Base-by-base conservation (phyloP, 2,329 filamentous ascomycete species). In the Delphinella strobiligena region DNA sequence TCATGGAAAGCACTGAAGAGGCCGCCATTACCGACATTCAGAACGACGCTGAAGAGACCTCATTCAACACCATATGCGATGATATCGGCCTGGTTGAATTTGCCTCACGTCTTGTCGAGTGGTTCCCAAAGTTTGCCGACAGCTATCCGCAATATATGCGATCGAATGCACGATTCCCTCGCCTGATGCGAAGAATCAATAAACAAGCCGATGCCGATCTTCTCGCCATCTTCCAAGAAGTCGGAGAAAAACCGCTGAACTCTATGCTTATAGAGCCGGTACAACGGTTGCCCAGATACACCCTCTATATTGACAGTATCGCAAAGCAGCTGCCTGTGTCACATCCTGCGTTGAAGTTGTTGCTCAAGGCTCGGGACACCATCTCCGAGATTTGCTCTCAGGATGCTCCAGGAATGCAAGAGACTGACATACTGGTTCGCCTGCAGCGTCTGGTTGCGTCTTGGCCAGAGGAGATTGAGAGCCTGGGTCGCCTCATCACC, bases 371-470 rank as follows among this genome's bases (percentile, higher is more conserved):
- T 1, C 75, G 89, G 48, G 91, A 96, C 57, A 83, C 94, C 38
- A 87, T 98, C 49, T 87, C 88, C 15, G 91, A 93, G 39, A 98
- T 98, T 32, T 98, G 91, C 61, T 93, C 89, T 12, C 80, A 95
- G 63, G 89, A 95, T 51, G 71, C 82, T 64, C 55, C 82, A 53
- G 52, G 68, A 60, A 62, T 67, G 3, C 81, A 85, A 52, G 82
- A 86, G 49, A 78, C 79, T 8, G 82, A 84, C 49, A 69, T 85
- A 33, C 73, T 81, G 24, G 81, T 78, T 49, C 78, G 83, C 31
- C 65, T 95, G 35, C 79, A 80, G 46, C 80, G 80, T 47, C 73
- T 91, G 58, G 73, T 93, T 31, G 77, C 84, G 51, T 75, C 72
- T 34, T 93, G 86, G 85, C 85, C 86, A 1, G 54, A 64, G 16